Percentiles rank a stretch among this genome's conserved stretches.
Conservation (phyloP, 1,284 basidiomycete genomes). For the Cryptococcus sp. region DNA sequence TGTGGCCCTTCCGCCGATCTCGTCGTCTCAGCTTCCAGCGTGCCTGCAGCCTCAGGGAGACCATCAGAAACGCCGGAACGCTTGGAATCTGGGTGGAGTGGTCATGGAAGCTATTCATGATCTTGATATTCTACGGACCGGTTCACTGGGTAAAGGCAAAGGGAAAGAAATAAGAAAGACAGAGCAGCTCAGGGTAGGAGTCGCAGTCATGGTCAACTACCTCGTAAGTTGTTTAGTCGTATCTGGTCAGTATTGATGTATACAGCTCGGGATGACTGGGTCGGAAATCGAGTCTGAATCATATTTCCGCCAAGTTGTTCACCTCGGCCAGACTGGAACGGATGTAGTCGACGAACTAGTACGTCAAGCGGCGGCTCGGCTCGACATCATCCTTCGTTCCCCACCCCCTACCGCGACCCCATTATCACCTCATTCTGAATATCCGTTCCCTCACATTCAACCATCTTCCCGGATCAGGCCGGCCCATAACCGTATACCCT, state of each 20-base stretch:
- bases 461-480: not conserved
- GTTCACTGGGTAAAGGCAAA: conserved; percentile 7
- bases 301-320: conserved; percentile 29
- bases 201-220: conserved; percentile 31
- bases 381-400: conserved; percentile 25
- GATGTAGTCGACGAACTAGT: conserved; percentile 35
- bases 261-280: conserved; percentile 30
- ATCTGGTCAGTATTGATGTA: not conserved
- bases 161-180: not conserved
- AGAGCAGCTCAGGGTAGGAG: conserved; percentile 10
- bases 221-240: conserved; percentile 24
- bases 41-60: conserved; percentile 31
- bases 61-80: conserved; percentile 36
- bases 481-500: conserved; percentile 6
- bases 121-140: conserved; percentile 2
- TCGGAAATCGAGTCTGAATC: conserved; percentile 15
- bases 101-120: conserved; percentile 21
- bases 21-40: conserved; percentile 25
- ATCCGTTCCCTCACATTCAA: conserved; percentile 18
- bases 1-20: conserved; percentile 34
- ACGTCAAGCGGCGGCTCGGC: conserved; percentile 29
- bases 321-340: conserved; percentile 21
- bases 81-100: conserved; percentile 30
- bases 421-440: conserved; percentile 5
- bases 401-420: not conserved